Conservation (phyloP, 345 rosid genomes). For the Toxicodendron radicans region DNA sequence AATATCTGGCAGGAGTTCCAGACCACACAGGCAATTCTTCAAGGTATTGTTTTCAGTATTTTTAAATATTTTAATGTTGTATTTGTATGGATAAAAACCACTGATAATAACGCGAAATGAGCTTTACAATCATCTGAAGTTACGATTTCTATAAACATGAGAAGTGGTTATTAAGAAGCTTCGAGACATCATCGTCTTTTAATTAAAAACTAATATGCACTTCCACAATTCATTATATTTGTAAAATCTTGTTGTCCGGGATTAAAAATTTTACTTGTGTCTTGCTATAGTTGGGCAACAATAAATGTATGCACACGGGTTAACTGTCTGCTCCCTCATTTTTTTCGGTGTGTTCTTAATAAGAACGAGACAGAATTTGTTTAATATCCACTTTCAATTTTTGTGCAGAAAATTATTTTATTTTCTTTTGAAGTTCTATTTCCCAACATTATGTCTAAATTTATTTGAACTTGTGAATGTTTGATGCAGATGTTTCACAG, state of each 20-base stretch:
- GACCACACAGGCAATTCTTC: conserved; percentile 60
- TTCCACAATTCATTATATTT: not conserved
- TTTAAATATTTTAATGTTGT: not conserved
- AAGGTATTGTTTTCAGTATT: conserved; percentile 38
- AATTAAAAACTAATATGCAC: not conserved
- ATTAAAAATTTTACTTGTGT: not conserved
- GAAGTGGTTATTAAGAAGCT: not conserved
- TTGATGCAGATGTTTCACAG: conserved; percentile 59
- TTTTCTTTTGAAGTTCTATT: not conserved
- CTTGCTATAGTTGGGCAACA: not conserved
- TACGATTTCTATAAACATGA: not conserved
- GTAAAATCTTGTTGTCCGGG: not conserved
- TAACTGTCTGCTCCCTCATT: too few relatives aligned
- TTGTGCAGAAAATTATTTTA: not conserved
- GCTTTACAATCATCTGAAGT: not conserved
- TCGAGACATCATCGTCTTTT: not conserved
- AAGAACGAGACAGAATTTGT: too few relatives aligned
- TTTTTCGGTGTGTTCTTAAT: too few relatives aligned
- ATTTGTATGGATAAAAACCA: not conserved
- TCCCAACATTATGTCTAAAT: not conserved
- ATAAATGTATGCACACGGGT: too few relatives aligned
- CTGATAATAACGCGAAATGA: not conserved
- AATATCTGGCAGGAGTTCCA: conserved; percentile 72
- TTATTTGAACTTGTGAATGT: not conserved
- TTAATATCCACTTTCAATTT: not conserved